Base-by-base conservation (phyloP, 768 basidiomycete species). In the Rhodosporidiobolus sp. region DNA sequence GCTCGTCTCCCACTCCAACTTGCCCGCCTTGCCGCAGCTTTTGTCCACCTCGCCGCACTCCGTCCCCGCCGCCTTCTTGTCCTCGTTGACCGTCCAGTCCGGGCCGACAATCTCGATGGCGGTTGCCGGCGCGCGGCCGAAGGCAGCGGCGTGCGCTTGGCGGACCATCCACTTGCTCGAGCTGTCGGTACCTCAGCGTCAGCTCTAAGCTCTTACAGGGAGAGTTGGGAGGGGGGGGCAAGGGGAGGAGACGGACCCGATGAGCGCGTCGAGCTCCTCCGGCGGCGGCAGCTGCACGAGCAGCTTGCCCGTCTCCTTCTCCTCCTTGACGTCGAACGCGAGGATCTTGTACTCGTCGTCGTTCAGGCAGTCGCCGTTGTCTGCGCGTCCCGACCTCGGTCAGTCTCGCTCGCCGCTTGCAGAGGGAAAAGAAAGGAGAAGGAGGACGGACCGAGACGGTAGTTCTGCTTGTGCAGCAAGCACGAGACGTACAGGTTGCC, bases 331-430 rank as follows among this genome's bases (percentile, higher is more conserved):
- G 38, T 88, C 85, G 71, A 90, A 90, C 0, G 87, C 79, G 67
- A 88, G 81, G 65, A 90, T 86, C 62, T 84, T 83, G 80, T 87
- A 88, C 12, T 86, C 84, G 30, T 79, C 75, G 76, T 89, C 87
- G 72, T 85, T 88, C 38, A 87, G 75, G 77, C 88, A 89, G 53
- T 83, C 81, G 1, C 89, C 89, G 4, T 81, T 82, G 50, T 63
- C 62, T 43, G 38, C 38, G 38, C 7, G 38, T n/a, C n/a, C n/a
- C n/a, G n/a, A n/a, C n/a, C n/a, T n/a, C n/a, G n/a, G n/a, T n/a
- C n/a, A n/a, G n/a, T n/a, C n/a, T n/a, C n/a, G n/a, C n/a, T n/a
- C n/a, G n/a, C n/a, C n/a, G n/a, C n/a, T n/a, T n/a, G n/a, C n/a
- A n/a, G n/a, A n/a, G n/a, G n/a, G n/a, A n/a, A n/a, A n/a, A n/a